Evolutionary conservation across 148 eudicot species (phyloP).

Genomic region (Cornus controversa): DNA sequence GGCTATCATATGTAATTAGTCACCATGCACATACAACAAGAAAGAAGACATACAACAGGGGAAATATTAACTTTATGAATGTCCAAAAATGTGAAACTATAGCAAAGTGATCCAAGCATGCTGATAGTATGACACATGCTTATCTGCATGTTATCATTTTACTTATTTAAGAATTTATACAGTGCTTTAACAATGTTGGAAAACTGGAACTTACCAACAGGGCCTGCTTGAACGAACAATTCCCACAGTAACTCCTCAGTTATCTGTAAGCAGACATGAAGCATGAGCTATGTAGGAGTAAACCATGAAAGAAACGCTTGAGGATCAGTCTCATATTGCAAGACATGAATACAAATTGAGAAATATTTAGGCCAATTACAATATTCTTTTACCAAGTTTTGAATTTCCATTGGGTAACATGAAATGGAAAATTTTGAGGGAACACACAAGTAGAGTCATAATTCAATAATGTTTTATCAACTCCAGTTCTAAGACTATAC

Average conservation of each 20-base stretch:
- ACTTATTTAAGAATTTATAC: too few species aligned
- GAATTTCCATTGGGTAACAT: too few species aligned
- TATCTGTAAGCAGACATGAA: constrained; percentile 38
- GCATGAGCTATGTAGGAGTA: constrained; percentile 1
- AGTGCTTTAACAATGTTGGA: background rate
- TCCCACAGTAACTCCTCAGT: constrained; percentile 88
- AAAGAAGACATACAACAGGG: background rate
- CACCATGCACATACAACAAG: background rate
- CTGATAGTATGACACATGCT: background rate
- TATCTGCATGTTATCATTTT: background rate
- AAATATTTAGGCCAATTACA: too few species aligned
- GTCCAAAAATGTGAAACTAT: too few species aligned
- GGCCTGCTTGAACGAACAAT: constrained; percentile 89
- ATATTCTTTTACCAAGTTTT: too few species aligned
- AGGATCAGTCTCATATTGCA: too few species aligned
- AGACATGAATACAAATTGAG: too few species aligned
- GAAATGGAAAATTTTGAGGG: too few species aligned
- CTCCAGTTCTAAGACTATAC: too few species aligned
- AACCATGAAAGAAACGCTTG: background rate
- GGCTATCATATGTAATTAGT: background rate
- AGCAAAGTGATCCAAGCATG: background rate
- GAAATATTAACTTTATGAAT: too few species aligned
- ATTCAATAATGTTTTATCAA: background rate
- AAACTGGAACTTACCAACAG: constrained; percentile 58
- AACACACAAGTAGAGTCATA: background rate